phyloP scores from a whole-genome alignment of 257 asterid species.

The Voacanga thouarsii region DNA sequence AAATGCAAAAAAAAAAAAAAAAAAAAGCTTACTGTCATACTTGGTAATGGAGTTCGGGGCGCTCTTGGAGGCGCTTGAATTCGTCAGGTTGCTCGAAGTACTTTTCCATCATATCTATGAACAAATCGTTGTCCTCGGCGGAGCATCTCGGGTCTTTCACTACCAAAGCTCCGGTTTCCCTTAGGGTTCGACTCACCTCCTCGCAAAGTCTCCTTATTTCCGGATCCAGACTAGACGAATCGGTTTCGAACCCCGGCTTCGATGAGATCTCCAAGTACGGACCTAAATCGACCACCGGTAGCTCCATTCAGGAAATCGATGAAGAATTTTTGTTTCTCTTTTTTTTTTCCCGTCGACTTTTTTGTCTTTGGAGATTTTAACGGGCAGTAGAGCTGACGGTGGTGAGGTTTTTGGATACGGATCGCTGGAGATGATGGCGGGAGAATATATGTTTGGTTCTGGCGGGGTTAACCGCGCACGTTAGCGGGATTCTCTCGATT shows the following conservation, averaged over 20 bases:
- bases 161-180: constrained; percentile 85
- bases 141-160: constrained; percentile 94
- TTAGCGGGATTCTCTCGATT: neutral
- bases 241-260: constrained; percentile 17
- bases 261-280: constrained; percentile 47
- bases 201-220: constrained; percentile 49
- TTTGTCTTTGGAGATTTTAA: neutral
- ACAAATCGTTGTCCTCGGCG: constrained; percentile 70
- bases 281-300: constrained; percentile 66
- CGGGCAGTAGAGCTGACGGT: neutral
- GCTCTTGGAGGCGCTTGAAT: constrained; percentile 83
- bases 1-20: neutral
- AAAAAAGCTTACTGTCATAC: constrained; percentile 20
- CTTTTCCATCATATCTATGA: constrained; percentile 91
- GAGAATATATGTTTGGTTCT: neutral
- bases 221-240: constrained; percentile 33
- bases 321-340: neutral
- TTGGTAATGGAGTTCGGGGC: constrained; percentile 94
- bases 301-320: constrained; percentile 16
- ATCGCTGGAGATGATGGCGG: neutral
- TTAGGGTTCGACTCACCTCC: constrained; percentile 87
- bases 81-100: constrained; percentile 75
- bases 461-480: neutral
- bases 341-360: no score
- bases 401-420: neutral